phyloP scores from a whole-genome alignment of 2,329 filamentous ascomycete genomes.

The Fusarium haematococcum region DNA sequence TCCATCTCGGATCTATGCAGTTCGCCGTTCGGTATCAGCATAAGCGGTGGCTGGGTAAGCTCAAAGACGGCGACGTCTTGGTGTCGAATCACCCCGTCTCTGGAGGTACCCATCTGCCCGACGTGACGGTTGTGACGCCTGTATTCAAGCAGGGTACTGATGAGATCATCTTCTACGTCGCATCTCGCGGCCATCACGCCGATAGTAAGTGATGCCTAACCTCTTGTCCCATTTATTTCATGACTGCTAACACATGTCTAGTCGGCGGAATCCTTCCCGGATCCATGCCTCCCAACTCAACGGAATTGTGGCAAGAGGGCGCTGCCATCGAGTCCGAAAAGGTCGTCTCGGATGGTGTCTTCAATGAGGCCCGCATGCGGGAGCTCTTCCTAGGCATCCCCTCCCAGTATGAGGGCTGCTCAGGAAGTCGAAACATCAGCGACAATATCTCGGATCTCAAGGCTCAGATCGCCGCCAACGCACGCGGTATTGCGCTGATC shows the following conservation, averaged over 20 bases:
- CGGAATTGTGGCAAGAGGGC: slow-evolving; percentile 73
- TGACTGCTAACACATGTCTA: neutral
- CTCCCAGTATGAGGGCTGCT: slow-evolving; percentile 56
- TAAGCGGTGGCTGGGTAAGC: neutral
- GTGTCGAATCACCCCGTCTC: neutral
- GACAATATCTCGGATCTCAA: slow-evolving; percentile 89
- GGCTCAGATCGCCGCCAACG: slow-evolving; percentile 46
- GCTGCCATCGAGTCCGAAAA: slow-evolving; percentile 75
- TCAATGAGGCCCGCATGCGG: slow-evolving; percentile 81
- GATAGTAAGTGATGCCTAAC: slow-evolving; percentile 36
- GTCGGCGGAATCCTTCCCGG: slow-evolving; percentile 84
- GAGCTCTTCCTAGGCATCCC: slow-evolving; percentile 80
- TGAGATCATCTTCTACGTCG: slow-evolving; percentile 46
- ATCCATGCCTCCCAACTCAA: slow-evolving; percentile 83
- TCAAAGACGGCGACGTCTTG: neutral
- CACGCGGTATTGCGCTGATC: slow-evolving; percentile 74
- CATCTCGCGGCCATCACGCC: slow-evolving; percentile 49
- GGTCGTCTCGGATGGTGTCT: slow-evolving; percentile 80
- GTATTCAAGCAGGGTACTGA: slow-evolving; percentile 32
- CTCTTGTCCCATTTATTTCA: neutral
- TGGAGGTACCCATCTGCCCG: neutral
- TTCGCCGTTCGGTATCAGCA: slow-evolving; percentile 42
- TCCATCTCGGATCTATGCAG: neutral
- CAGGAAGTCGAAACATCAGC: neutral
- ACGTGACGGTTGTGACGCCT: neutral